Evolutionary conservation across 768 basidiomycete species (phyloP).

Genomic region (Boletus reticulatus): DNA sequence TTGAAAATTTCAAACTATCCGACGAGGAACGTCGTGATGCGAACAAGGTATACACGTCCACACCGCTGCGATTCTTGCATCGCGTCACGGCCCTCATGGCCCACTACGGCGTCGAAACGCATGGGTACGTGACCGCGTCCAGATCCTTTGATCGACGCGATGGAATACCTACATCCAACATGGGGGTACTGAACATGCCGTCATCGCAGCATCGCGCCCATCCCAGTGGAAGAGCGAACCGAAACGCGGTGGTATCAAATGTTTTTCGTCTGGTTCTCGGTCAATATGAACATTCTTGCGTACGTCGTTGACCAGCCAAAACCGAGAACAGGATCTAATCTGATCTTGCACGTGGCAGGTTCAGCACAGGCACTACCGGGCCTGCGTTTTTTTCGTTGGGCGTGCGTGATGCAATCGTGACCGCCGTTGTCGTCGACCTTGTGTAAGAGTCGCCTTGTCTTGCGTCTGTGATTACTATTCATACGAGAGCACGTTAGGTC

Average conservation of each 20-base stretch:
- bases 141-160: neutral
- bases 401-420: constrained; percentile 39
- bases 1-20: neutral
- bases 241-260: constrained; percentile 44
- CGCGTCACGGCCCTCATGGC: constrained; percentile 28
- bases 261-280: constrained; percentile 53
- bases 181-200: neutral
- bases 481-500: constrained; percentile 19
- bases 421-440: constrained; percentile 43
- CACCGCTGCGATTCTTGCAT: constrained; percentile 14
- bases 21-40: neutral
- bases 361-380: constrained; percentile 49
- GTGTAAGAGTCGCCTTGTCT: constrained; percentile 31
- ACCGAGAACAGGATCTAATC: neutral
- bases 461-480: neutral
- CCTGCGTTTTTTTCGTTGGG: constrained; percentile 50
- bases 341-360: constrained; percentile 26
- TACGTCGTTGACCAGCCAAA: constrained; percentile 20
- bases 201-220: constrained; percentile 36
- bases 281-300: constrained; percentile 44
- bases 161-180: neutral
- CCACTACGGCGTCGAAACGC: constrained; percentile 40
- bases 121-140: constrained; percentile 30
- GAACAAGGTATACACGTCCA: neutral
- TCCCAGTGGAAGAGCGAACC: constrained; percentile 34